phyloP scores from a whole-genome alignment of 2,329 filamentous ascomycete genomes.

The Metarhizium album region DNA sequence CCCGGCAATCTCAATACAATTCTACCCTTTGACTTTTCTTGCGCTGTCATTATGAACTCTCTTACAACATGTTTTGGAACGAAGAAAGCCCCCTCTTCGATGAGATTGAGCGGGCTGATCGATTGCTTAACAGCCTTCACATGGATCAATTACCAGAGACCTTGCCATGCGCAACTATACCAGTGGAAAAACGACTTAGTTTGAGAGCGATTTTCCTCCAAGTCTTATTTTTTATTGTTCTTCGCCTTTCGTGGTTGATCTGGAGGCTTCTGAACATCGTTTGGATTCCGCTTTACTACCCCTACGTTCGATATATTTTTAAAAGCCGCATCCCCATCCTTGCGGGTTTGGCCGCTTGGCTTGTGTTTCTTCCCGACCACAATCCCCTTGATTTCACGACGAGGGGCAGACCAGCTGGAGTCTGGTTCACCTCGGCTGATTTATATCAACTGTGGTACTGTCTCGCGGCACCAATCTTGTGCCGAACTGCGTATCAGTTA shows the following conservation, averaged over 20 bases:
- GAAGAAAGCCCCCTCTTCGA: background rate
- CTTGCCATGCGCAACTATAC: background rate
- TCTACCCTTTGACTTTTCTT: background rate
- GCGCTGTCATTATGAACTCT: background rate
- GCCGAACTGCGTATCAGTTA: background rate
- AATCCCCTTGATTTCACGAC: background rate
- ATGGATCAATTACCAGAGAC: background rate
- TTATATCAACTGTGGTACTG: background rate
- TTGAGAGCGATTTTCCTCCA: background rate
- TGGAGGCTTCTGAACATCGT: background rate
- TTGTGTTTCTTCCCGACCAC: background rate
- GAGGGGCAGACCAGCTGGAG: background rate
- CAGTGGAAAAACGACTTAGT: background rate
- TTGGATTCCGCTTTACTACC: constrained; percentile 1
- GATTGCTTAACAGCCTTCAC: background rate
- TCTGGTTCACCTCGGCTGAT: background rate
- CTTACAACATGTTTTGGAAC: background rate
- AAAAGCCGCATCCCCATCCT: background rate
- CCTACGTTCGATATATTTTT: constrained; percentile 1
- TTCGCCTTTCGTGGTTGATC: background rate
- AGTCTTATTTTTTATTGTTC: background rate
- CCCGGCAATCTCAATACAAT: background rate
- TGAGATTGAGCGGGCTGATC: background rate
- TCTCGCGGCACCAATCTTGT: constrained; percentile 2
- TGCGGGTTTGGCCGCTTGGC: background rate